Percentiles rank a stretch among this genome's conserved stretches.
These are phyloP conservation scores for Jatropha multifida DNA, from an alignment of 441 rosid species.

Conservation along the genomic window DNA sequence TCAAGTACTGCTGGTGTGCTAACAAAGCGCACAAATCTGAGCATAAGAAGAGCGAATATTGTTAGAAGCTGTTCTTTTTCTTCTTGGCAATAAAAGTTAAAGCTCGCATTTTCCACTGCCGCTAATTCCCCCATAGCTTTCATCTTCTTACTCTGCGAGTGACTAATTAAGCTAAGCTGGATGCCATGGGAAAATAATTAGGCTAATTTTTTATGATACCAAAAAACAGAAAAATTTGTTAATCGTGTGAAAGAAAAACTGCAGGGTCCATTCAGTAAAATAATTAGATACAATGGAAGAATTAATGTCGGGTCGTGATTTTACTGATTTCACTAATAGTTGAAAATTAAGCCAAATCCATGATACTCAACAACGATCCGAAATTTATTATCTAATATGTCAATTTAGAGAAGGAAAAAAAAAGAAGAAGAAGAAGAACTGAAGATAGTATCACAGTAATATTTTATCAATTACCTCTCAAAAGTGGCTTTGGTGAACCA, in stretches of 20 bases:
- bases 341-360: conserved; percentile 5
- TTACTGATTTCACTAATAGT: background rate
- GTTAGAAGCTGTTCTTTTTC: background rate
- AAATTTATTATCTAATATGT: background rate
- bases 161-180: too few species aligned
- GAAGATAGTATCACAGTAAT: background rate
- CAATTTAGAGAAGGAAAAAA: background rate
- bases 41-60: background rate
- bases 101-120: background rate
- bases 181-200: too few species aligned
- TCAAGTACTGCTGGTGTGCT: conserved; percentile 86
- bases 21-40: conserved; percentile 83
- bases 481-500: conserved; percentile 91
- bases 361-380: background rate
- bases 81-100: background rate
- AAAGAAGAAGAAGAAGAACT: background rate
- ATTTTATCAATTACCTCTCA: conserved; percentile 48
- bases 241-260: background rate
- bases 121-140: background rate
- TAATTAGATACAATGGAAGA: too few species aligned
- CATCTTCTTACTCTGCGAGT: too few species aligned
- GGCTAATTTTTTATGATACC: too few species aligned
- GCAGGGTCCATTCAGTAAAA: background rate
- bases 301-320: background rate
- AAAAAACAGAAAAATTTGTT: too few species aligned